A percentile compares a stretch with the other conserved stretches of the same genome.
Conservation (phyloP, 441 rosid species). For the Erodium chrysanthum region DNA sequence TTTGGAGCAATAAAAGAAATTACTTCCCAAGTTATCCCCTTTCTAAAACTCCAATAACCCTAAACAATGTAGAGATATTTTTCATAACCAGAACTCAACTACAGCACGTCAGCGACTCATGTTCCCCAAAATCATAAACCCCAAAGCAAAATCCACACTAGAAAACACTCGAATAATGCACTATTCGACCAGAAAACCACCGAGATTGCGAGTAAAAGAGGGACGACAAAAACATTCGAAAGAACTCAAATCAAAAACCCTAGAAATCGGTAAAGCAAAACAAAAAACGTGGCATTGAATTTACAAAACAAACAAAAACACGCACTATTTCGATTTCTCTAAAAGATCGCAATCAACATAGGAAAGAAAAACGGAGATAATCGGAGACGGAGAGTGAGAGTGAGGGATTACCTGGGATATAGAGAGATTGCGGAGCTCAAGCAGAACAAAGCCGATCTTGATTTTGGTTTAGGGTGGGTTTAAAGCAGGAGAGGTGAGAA, state of each 20-base stretch:
- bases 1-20: neutral
- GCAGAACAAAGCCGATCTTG: neutral
- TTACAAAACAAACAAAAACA: neutral
- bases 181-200: neutral
- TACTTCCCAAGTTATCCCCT: neutral
- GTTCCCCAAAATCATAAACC: neutral
- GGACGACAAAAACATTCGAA: neutral
- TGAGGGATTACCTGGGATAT: neutral
- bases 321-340: neutral
- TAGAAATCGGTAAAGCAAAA: neutral
- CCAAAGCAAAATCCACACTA: neutral
- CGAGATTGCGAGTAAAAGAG: neutral
- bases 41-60: neutral
- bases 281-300: neutral
- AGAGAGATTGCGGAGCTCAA: constrained; percentile 1
- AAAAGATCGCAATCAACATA: neutral
- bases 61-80: neutral
- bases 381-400: constrained; percentile 3
- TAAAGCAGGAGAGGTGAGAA: neutral
- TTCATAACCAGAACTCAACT: neutral
- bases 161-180: neutral
- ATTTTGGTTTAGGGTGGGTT: neutral
- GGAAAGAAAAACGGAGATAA: neutral
- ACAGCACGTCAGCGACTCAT: neutral
- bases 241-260: neutral